Base-by-base conservation (phyloP, 176 grass and related monocot genomes). In the Pontederia paniculata region DNA sequence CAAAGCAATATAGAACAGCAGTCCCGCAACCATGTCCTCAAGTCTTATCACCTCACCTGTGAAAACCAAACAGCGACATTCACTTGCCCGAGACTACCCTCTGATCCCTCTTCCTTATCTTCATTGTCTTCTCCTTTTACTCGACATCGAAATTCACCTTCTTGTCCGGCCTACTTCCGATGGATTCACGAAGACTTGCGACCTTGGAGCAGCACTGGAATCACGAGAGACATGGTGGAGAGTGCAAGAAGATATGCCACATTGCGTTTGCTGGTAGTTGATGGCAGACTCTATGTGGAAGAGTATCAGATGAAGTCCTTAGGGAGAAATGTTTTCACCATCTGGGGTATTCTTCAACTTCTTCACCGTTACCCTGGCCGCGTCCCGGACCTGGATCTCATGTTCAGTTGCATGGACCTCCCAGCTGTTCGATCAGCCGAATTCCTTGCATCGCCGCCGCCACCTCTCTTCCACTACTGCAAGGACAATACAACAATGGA, bases 381-480 rank as follows among this genome's bases (percentile, higher is more conserved):
- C 23, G 9, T 63, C 11, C 60, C 60, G 9, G 60, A 63, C 20
- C 60, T 63, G 5, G 60, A 63, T 63, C 60, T 63, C 60, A 63
- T 63, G 60, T 63, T 63, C 19, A 63, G 23, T 21, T 63, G 60
- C 44, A 48, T 63, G 44, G 60, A 63, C 20, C 60, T 47, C n/a
- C 60, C 60, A 5, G 43, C 60, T 15, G 22, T 48, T 14, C 45
- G 23, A 7, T 63, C 60, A 47, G 60, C 17, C 8, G 44, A 63
- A 20, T 63, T 47, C 44, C 45, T 17, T 12, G 15, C 42, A 1
- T 47, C 60, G 3, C 45, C 60, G 45, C 60, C 19, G 14, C 60
- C 60, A 25, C 60, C 60, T 15, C 19, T 63, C 23, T 63, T 63
- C 60, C 60, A 63, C 19, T 63, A 63, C 44, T 63, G 60, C 44